These are phyloP conservation scores for Xerocomellus chrysenteron DNA, from an alignment of 768 basidiomycete species.

Conservation along the genomic window DNA sequence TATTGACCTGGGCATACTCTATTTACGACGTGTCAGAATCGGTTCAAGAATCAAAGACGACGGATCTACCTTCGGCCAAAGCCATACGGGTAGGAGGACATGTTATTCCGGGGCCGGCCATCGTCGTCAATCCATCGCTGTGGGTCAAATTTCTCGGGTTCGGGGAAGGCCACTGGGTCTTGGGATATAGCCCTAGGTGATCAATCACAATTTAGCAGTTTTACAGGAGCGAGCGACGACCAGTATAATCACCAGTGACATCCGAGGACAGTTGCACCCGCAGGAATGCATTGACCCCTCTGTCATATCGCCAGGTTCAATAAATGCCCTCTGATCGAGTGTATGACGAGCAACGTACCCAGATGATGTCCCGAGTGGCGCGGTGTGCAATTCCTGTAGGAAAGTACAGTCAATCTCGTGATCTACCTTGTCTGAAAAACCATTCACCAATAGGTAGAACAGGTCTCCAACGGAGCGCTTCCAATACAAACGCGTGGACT, in stretches of 20 bases:
- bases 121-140: slow-evolving; percentile 49
- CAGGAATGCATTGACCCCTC: slow-evolving; percentile 24
- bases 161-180: slow-evolving; percentile 23
- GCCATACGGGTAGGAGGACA: slow-evolving; percentile 48
- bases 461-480: slow-evolving; percentile 38
- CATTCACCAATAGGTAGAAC: slow-evolving; percentile 24
- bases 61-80: slow-evolving; percentile 42
- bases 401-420: not conserved
- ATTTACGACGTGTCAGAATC: not conserved
- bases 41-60: not conserved
- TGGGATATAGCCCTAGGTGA: slow-evolving; percentile 19
- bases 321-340: slow-evolving; percentile 29
- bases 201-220: not conserved
- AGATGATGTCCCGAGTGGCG: slow-evolving; percentile 60
- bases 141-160: slow-evolving; percentile 51
- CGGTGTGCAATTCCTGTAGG: slow-evolving; percentile 51
- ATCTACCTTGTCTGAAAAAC: not conserved
- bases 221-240: not conserved
- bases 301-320: slow-evolving; percentile 21
- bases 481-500: slow-evolving; percentile 37
- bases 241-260: slow-evolving; percentile 16
- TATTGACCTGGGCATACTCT: slow-evolving; percentile 63
- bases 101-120: slow-evolving; percentile 44
- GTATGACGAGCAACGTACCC: slow-evolving; percentile 36
- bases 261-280: slow-evolving; percentile 21